Evolutionary conservation across 2,329 filamentous ascomycete genomes (phyloP).

Genomic region (Diaporthe citrichinensis): DNA sequence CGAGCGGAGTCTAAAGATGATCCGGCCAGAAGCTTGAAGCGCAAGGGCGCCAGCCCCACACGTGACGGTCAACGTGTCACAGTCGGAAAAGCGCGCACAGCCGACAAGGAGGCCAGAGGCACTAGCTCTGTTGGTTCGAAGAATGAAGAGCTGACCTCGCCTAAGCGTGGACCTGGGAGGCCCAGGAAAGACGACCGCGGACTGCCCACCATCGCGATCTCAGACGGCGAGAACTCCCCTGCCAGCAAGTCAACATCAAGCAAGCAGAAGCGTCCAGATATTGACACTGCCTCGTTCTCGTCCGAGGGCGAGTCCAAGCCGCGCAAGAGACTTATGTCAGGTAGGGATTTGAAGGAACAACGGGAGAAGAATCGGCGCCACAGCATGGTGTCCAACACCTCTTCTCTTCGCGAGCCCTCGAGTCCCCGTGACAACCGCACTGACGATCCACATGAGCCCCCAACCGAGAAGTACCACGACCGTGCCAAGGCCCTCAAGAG

Average conservation of each 20-base stretch:
- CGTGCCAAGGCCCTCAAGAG: conserved; percentile 73
- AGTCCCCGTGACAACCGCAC: conserved; percentile 65
- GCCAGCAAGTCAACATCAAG: conserved; percentile 60
- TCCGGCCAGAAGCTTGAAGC: conserved; percentile 56
- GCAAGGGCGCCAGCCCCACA: conserved; percentile 64
- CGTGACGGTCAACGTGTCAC: conserved; percentile 61
- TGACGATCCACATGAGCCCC: conserved; percentile 65
- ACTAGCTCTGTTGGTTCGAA: conserved; percentile 59
- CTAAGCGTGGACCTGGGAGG: conserved; percentile 66
- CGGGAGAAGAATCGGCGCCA: conserved; percentile 71
- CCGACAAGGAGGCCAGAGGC: conserved; percentile 65
- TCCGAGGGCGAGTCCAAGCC: conserved; percentile 74
- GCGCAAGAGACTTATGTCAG: conserved; percentile 74
- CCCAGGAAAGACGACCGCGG: conserved; percentile 68
- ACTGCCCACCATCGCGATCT: conserved; percentile 61
- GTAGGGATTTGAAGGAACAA: conserved; percentile 72
- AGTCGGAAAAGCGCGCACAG: conserved; percentile 54
- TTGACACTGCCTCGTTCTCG: conserved; percentile 65
- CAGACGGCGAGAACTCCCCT: conserved; percentile 67
- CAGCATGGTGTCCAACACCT: conserved; percentile 70
- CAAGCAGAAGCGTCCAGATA: conserved; percentile 68
- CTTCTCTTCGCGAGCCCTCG: conserved; percentile 65
- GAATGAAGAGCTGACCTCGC: conserved; percentile 62
- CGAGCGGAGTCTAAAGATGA: conserved; percentile 64
- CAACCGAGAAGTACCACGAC: conserved; percentile 70